Base-by-base conservation (phyloP, 2,329 filamentous ascomycete species). In the Neoarthrinium moseri region DNA sequence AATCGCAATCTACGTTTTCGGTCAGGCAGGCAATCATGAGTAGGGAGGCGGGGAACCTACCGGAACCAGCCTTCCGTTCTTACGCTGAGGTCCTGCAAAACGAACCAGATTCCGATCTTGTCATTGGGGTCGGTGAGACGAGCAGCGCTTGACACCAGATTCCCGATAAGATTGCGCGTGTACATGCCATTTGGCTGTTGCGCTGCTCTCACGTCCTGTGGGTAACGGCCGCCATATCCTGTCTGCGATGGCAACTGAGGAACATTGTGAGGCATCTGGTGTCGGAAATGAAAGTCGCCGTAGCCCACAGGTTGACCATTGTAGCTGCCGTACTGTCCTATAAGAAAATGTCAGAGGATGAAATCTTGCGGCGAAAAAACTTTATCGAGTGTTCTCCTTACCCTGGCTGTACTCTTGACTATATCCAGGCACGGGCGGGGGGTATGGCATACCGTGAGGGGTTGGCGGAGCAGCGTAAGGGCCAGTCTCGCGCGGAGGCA, bases 21-120 rank as follows among this genome's bases (percentile, higher is more conserved):
- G 34, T 57, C 38, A 45, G 18, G 18, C 23, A 22, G 10, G 33
- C 21, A 26, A 29, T 39, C 12, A 24, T 34, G 26, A 42, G 27
- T 30, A 21, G 45, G 26, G 21, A 20, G 30, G 43, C 33, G n/a
- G 29, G 24, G 33, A 38, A 62, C 75, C 59, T 77, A 95, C 89
- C 92, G 80, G 67, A 97, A 99, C 49, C 76, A 81, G 10, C 94
- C 94, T 66, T 97, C 94, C 0, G 91, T 96, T 36, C 94, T 81
- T 24, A 99, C 92, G 58, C 91, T 96, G 34, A 99, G 74, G 69
- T 99, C 94, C 65, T 96, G 92, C 43, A 97, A 74, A 36, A 99
- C 88, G 59, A 99, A 99, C 92, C 92, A 99, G 53, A 96, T 91
- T 2, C 92, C 92, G 41, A 89, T 83, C 63, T 89, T 88, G 53